Conservation (phyloP, 352 stramenopile species). For the Phytophthora capsici region DNA sequence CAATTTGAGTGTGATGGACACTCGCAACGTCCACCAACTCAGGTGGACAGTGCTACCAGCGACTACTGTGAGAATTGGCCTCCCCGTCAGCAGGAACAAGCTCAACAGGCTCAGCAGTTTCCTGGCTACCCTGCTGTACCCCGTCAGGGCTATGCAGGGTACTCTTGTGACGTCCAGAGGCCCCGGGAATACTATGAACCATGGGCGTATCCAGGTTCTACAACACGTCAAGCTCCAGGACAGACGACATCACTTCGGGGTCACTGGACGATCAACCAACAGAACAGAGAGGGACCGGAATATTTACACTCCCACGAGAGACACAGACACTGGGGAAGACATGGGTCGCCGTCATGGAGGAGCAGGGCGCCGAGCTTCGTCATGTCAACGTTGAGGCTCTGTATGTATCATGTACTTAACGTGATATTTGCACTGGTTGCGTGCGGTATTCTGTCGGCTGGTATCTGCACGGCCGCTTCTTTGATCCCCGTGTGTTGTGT, state of each 20-base stretch:
- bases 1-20: neutral
- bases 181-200: neutral
- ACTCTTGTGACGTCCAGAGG: constrained; percentile 1
- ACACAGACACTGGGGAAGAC: constrained; percentile 4
- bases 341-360: neutral
- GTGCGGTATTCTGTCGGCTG: constrained; percentile 53
- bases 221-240: constrained; percentile 11
- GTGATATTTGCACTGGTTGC: constrained; percentile 55
- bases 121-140: constrained; percentile 5
- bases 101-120: constrained; percentile 2
- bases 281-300: neutral
- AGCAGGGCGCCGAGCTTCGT: constrained; percentile 21
- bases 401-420: constrained; percentile 67
- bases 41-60: neutral
- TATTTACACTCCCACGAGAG: constrained; percentile 2
- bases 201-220: constrained; percentile 6
- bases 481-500: constrained; percentile 72
- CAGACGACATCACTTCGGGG: constrained; percentile 12
- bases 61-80: constrained; percentile 1
- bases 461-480: constrained; percentile 46
- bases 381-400: constrained; percentile 48
- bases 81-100: constrained; percentile 9
- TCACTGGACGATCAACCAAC: constrained; percentile 21
- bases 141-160: constrained; percentile 9
- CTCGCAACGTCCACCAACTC: constrained; percentile 7